Evolutionary conservation across 192 early-diverging fungal genomes (phyloP).

Genomic region (Backusella tarrabulga): DNA sequence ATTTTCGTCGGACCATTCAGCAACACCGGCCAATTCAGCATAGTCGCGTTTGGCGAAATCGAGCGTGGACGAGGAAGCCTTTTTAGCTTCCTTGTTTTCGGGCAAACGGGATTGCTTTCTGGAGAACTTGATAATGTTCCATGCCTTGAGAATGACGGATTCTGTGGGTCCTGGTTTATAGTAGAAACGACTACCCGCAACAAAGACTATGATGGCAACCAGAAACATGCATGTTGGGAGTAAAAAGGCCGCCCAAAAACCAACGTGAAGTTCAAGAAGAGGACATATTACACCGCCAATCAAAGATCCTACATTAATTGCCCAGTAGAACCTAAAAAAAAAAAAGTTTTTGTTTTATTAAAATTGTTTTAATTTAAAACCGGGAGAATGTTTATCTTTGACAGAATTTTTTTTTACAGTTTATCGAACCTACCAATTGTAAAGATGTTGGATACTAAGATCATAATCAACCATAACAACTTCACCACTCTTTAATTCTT

Average conservation of each 20-base stretch:
- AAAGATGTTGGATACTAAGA: slow-evolving; percentile 61
- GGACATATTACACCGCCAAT: slow-evolving; percentile 44
- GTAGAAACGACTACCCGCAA: slow-evolving; percentile 50
- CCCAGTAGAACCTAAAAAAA: slow-evolving; percentile 56
- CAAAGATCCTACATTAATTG: slow-evolving; percentile 63
- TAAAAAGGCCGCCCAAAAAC: slow-evolving; percentile 62
- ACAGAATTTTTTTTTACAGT: background rate
- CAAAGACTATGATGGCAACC: slow-evolving; percentile 46
- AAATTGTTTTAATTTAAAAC: background rate
- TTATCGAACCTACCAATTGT: slow-evolving; percentile 49
- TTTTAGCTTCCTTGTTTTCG: slow-evolving; percentile 24
- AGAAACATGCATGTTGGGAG: slow-evolving; percentile 59
- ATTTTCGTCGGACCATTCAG: slow-evolving; percentile 8
- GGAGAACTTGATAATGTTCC: slow-evolving; percentile 27
- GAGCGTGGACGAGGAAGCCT: slow-evolving; percentile 32
- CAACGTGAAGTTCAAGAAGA: slow-evolving; percentile 47
- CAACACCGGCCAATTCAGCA: background rate
- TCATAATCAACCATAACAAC: slow-evolving; percentile 55
- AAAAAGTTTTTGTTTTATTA: background rate
- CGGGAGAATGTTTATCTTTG: background rate
- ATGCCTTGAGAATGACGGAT: slow-evolving; percentile 53
- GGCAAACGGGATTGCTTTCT: slow-evolving; percentile 4
- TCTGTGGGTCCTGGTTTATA: slow-evolving; percentile 46
- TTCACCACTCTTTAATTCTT: slow-evolving; percentile 46
- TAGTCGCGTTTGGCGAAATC: slow-evolving; percentile 55